Evolutionary conservation across 768 basidiomycete species (phyloP).

Genomic region (Kwoniella dendrophila): DNA sequence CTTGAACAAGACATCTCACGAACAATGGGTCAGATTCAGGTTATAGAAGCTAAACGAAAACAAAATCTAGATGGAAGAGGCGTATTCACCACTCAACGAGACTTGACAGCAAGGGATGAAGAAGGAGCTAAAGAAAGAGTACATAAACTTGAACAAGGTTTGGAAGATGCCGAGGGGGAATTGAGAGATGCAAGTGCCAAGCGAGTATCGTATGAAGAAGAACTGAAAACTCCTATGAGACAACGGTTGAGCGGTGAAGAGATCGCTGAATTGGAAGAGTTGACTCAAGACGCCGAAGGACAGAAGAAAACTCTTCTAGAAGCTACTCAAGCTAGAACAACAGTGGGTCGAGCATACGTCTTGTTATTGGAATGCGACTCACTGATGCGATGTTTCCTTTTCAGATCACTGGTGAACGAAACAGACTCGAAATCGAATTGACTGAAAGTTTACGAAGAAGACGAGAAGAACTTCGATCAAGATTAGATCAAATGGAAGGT

Average conservation of each 20-base stretch:
- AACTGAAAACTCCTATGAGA: constrained; percentile 74
- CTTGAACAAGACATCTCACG: constrained; percentile 86
- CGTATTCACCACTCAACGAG: constrained; percentile 66
- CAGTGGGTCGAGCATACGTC: constrained; percentile 68
- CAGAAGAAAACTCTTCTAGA: constrained; percentile 72
- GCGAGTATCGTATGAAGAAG: constrained; percentile 66
- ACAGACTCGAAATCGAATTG: constrained; percentile 84
- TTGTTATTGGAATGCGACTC: too few relatives aligned
- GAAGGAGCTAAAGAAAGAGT: constrained; percentile 69
- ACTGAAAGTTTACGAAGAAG: constrained; percentile 82
- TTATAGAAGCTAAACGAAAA: constrained; percentile 69
- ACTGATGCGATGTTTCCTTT: too few relatives aligned
- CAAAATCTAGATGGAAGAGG: constrained; percentile 72
- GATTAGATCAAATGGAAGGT: constrained; percentile 71
- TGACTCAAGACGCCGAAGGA: constrained; percentile 76
- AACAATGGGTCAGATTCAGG: constrained; percentile 71
- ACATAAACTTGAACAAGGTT: constrained; percentile 66
- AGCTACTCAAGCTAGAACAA: constrained; percentile 67
- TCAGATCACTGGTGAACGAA: constrained; percentile 74
- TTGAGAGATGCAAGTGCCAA: constrained; percentile 66
- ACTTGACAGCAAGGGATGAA: constrained; percentile 66
- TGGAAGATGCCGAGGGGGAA: constrained; percentile 74
- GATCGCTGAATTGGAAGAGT: constrained; percentile 64
- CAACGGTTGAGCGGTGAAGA: constrained; percentile 75
- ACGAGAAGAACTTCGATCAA: constrained; percentile 72